Conservation (phyloP, 2,329 filamentous ascomycete species). For the Neofusicoccum kwambonambiense region DNA sequence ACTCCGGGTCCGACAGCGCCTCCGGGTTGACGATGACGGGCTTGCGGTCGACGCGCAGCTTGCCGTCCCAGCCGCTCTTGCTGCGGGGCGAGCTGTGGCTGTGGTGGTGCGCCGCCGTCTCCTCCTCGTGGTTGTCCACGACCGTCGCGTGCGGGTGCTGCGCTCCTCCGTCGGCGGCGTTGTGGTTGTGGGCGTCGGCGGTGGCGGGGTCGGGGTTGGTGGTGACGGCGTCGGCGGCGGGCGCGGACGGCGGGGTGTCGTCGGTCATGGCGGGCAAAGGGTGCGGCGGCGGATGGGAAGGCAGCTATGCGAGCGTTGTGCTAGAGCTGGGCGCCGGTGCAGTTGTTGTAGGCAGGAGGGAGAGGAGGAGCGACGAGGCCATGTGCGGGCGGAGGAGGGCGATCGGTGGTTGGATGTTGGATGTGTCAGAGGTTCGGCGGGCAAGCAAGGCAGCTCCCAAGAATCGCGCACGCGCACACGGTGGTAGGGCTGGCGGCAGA, state of each 20-base stretch:
- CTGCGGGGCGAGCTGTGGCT: slow-evolving; percentile 27
- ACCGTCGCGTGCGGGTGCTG: slow-evolving; percentile 4
- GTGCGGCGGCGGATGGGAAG: not conserved
- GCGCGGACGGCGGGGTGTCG: not conserved
- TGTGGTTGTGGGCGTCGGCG: not conserved
- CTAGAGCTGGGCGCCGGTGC: not conserved
- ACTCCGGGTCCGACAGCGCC: slow-evolving; percentile 79
- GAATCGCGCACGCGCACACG: not conserved
- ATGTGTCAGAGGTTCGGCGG: too few species aligned
- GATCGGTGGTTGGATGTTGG: too few species aligned
- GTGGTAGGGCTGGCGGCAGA: not conserved
- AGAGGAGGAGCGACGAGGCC: not conserved
- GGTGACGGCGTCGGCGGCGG: not conserved
- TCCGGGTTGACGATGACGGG: slow-evolving; percentile 73
- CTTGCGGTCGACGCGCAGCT: slow-evolving; percentile 71
- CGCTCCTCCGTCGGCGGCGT: not conserved
- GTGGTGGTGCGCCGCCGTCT: not conserved
- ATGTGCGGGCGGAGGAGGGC: too few species aligned
- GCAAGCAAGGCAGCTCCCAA: not conserved
- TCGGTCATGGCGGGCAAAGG: not conserved
- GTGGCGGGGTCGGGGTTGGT: not conserved
- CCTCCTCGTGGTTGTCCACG: slow-evolving; percentile 4
- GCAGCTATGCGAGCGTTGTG: not conserved
- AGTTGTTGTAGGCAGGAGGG: not conserved
- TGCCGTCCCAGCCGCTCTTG: slow-evolving; percentile 73